Evolutionary conservation across 2,329 filamentous ascomycete species (phyloP), one percentile per base, ranked within the genome.

Genomic region (Pseudocercospora vitis): DNA sequence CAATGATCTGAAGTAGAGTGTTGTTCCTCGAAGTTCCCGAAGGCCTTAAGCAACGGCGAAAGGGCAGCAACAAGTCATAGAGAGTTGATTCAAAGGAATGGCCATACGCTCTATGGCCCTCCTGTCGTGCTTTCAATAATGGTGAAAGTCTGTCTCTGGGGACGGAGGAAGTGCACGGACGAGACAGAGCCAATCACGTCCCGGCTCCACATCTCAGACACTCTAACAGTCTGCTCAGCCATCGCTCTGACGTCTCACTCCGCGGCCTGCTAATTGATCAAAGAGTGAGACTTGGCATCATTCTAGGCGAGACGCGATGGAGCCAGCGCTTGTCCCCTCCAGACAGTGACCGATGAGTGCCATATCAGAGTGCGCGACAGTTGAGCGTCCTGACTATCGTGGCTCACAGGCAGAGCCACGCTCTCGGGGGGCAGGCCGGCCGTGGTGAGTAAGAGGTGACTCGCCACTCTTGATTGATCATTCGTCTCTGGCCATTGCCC

Each of bases 241-340:
- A 45, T 21, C 14, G n/a, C 21, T 45, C 40, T 45, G 12, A 45
- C 40, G 40, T 45, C 40, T 19, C 40, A 29, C 40, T 16, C 40
- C 40, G 40, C 40, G 40, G 40, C 8, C 19, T 16, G 7, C 40
- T 45, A 7, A 26, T 42, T 29, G n/a, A 45, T 19, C 21, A 28
- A 26, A n/a, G 32, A 35, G 11, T 8, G 6, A 35, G 32, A 7
- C 26, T 29, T n/a, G n/a, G n/a, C n/a, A n/a, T n/a, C n/a, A n/a
- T n/a, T n/a, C n/a, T n/a, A n/a, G n/a, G n/a, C n/a, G n/a, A n/a
- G n/a, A n/a, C n/a, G n/a, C n/a, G n/a, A n/a, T n/a, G n/a, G n/a
- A n/a, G n/a, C n/a, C n/a, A n/a, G n/a, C n/a, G n/a, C n/a, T n/a
- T n/a, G n/a, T n/a, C n/a, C n/a, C n/a, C n/a, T n/a, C n/a, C n/a